Base-by-base conservation (phyloP, 2,329 filamentous ascomycete species). In the Leptographium flavum region DNA sequence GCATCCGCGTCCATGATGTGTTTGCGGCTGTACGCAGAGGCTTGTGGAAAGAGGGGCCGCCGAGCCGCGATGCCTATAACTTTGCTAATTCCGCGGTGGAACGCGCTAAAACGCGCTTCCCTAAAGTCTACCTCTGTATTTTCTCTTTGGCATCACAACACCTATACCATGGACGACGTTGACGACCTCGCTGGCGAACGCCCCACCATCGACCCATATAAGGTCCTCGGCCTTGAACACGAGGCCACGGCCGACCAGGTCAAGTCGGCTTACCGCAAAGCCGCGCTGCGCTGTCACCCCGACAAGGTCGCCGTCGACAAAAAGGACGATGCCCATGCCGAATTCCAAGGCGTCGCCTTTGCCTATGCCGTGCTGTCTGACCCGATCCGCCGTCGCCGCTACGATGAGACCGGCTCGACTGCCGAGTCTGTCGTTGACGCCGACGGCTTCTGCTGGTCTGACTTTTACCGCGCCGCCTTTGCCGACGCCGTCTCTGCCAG, bases 311-410 rank as follows among this genome's bases (percentile, higher is more conserved):
- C 76, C 15, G 69, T 74, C 1, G 71, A 78, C 21, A 66, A 81
- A 43, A 87, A 86, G 57, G 72, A 79, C 23, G 66, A 73, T 36
- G 90, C 92, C 2, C 81, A 94, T 55, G 70, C 72, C 49, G 81
- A 75, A 45, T 98, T 98, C 61, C 92, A 98, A 63, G 72, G 83
- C 54, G 79, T 98, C 54, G 90, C 90, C 22, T 90, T 95, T 57
- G 90, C 92, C 43, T 94, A 96, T 58, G 90, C 87, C 30, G 76
- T 98, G 42, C 83, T 98, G 31, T 94, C 86, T 28, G 86, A 95
- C 54, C 71, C 82, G 21, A 70, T 72, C 19, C 79, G 92, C 44
- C 83, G 92, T 53, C 79, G 79, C 54, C 83, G 86, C 48, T 98
- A 94, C 67, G 90, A 98, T 59, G 71, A 74, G 44, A 96, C 90